Evolutionary conservation across 768 basidiomycete genomes (phyloP).

Genomic region (Boletellus ananas): DNA sequence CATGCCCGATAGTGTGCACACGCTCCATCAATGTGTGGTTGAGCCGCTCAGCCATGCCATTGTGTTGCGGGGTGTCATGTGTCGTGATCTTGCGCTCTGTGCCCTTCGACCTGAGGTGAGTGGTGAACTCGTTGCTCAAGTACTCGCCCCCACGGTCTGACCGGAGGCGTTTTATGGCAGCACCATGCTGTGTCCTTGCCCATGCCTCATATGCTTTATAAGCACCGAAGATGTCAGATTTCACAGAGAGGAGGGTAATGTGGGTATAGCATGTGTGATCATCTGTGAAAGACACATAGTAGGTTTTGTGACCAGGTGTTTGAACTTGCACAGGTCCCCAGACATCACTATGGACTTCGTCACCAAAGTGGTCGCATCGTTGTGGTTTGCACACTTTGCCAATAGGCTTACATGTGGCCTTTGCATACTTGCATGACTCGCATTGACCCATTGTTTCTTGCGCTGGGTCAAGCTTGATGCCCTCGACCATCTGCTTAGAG

Average conservation of each 20-base stretch:
- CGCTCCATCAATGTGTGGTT: neutral
- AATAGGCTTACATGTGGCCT: conserved; percentile 6
- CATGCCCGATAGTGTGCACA: neutral
- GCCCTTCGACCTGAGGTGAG: too few relatives aligned
- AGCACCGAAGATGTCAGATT: conserved; percentile 4
- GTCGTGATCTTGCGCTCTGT: too few relatives aligned
- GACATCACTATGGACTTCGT: conserved; percentile 13
- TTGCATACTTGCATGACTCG: conserved; percentile 10
- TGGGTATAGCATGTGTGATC: conserved; percentile 2
- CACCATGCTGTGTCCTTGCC: neutral
- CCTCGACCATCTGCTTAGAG: conserved; percentile 1
- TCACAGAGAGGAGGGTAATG: too few relatives aligned
- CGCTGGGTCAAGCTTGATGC: neutral
- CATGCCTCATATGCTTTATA: conserved; percentile 4
- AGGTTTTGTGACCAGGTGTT: neutral
- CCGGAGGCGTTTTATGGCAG: neutral
- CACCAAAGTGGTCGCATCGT: too few relatives aligned
- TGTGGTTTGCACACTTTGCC: neutral
- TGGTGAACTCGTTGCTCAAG: too few relatives aligned
- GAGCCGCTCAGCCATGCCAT: neutral
- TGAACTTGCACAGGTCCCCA: neutral
- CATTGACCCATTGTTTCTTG: conserved; percentile 9
- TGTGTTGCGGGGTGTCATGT: neutral
- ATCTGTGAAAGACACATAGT: conserved; percentile 11
- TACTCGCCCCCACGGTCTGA: conserved; percentile 31